A percentile compares a stretch with the other conserved stretches of the same genome.
Conservation (phyloP, 192 early-diverging fungal genomes). For the Dispira simplex region DNA sequence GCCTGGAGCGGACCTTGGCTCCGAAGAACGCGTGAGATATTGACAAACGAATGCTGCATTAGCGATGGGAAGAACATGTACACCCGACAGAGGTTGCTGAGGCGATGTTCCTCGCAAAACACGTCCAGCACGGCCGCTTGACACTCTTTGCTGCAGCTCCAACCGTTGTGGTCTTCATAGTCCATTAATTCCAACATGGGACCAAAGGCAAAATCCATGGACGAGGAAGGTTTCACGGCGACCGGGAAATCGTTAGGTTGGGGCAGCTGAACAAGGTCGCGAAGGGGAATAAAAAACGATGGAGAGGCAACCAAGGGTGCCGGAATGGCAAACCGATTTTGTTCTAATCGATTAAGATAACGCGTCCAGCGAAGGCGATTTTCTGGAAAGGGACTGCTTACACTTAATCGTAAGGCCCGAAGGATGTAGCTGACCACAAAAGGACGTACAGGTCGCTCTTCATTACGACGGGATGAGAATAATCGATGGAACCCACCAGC, state of each 20-base stretch:
- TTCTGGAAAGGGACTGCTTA: constrained; percentile 9
- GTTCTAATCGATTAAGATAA: background rate
- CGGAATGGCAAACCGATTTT: background rate
- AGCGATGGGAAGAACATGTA: constrained; percentile 2
- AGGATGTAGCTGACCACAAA: background rate
- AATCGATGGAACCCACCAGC: background rate
- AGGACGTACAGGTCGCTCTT: background rate
- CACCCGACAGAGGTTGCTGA: constrained; percentile 4
- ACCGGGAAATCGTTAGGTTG: background rate
- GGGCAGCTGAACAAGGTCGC: constrained; percentile 5
- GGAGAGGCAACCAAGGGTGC: background rate
- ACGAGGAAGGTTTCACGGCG: background rate
- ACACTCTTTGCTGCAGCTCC: background rate
- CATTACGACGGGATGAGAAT: background rate
- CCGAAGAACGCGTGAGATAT: background rate
- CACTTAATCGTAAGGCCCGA: background rate
- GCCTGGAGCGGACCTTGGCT: background rate
- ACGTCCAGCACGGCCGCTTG: background rate
- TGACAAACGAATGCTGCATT: background rate
- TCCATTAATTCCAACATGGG: background rate
- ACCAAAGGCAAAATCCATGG: background rate
- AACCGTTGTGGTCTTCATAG: background rate
- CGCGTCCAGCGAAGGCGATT: background rate
- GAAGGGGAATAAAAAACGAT: constrained; percentile 1
- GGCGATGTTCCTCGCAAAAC: background rate